These are phyloP conservation scores for Coemansia sp. DNA, from an alignment of 192 early-diverging fungal genomes.

Conservation along the genomic window DNA sequence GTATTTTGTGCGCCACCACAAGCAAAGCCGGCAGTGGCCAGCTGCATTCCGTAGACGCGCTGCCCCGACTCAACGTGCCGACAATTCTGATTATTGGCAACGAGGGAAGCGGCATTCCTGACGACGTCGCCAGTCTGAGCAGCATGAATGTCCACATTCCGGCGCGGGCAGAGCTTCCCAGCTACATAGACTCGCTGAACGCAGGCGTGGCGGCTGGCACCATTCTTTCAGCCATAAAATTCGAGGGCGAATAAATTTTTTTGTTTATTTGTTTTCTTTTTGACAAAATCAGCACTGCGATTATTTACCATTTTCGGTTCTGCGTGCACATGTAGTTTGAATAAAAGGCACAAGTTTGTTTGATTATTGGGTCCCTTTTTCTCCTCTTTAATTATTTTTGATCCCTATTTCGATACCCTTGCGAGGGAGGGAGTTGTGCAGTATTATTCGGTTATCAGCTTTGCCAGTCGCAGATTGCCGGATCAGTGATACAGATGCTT, in stretches of 20 bases:
- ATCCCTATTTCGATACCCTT: too few species aligned
- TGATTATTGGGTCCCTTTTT: too few species aligned
- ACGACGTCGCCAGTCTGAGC: conserved; percentile 10
- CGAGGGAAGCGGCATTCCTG: conserved; percentile 28
- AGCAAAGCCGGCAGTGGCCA: neutral
- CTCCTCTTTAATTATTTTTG: too few species aligned
- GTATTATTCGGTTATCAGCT: neutral
- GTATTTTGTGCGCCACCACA: conserved; percentile 23
- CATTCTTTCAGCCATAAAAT: conserved; percentile 25
- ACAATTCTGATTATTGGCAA: conserved; percentile 47
- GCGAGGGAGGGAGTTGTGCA: neutral
- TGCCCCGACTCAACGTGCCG: conserved; percentile 20
- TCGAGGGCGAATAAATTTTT: conserved; percentile 12
- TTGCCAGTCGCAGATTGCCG: neutral
- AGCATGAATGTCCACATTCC: conserved; percentile 39
- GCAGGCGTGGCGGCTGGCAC: conserved; percentile 49
- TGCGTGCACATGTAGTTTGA: neutral
- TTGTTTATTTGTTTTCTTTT: conserved; percentile 1
- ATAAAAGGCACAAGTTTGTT: too few species aligned
- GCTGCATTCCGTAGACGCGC: neutral
- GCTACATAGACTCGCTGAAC: conserved; percentile 49
- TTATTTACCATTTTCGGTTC: neutral
- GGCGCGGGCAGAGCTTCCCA: conserved; percentile 15
- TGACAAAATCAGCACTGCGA: neutral
- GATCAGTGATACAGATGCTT: neutral